Conservation (phyloP, 2,329 filamentous ascomycete genomes). For the Waltergamsia citrina region DNA sequence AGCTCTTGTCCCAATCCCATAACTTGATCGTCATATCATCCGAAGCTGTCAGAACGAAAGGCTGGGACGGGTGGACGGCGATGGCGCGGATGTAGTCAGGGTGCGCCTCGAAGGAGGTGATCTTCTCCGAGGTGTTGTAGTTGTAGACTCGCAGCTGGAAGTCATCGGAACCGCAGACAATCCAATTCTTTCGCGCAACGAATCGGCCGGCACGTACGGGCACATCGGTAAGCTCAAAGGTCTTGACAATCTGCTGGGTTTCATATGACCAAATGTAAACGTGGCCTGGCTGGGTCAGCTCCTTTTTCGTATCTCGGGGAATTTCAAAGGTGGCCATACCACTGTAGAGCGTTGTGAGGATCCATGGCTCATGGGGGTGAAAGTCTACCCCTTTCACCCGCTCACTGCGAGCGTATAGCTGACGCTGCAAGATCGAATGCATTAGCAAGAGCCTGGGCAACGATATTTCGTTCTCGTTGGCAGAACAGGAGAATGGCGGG, state of each 20-base stretch:
- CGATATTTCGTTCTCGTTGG: constrained; percentile 4
- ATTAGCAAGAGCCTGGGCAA: too few relatives aligned
- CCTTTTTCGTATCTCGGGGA: too few relatives aligned
- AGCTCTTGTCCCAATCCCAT: constrained; percentile 98
- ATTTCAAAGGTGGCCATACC: too few relatives aligned
- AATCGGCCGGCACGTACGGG: constrained; percentile 95
- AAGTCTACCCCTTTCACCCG: constrained; percentile 97
- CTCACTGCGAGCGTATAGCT: constrained; percentile 69
- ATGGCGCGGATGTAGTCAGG: constrained; percentile 98
- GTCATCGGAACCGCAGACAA: constrained; percentile 91
- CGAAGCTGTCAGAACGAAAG: constrained; percentile 89
- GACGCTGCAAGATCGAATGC: constrained; percentile 22
- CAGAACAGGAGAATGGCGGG: too few relatives aligned
- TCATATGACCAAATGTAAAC: constrained; percentile 99
- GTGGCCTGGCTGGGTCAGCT: constrained; percentile 68
- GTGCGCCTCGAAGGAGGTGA: constrained; percentile 92
- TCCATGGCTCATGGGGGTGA: constrained; percentile 94
- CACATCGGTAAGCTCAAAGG: constrained; percentile 97
- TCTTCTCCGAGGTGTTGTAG: constrained; percentile 99
- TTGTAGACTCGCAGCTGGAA: constrained; percentile 87
- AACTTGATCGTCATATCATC: constrained; percentile 99
- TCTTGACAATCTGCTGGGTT: constrained; percentile 94
- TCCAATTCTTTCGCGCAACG: constrained; percentile 98
- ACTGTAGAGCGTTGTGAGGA: constrained; percentile 92
- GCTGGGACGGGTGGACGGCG: constrained; percentile 87